Base-by-base conservation (phyloP, 108 stramenopile species). In the Nitzschia palea region DNA sequence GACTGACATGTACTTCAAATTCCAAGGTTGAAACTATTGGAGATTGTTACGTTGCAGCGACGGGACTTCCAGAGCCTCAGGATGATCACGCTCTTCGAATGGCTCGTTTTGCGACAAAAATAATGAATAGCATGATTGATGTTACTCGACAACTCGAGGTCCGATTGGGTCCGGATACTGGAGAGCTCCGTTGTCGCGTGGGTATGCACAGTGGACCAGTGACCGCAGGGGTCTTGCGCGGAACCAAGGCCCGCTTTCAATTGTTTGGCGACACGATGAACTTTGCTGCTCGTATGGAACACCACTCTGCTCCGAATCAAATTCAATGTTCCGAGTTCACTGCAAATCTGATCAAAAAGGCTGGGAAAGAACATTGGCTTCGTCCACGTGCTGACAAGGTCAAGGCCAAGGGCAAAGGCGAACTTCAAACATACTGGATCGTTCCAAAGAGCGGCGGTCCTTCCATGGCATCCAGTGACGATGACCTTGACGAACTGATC, bases 191-290 rank as follows among this genome's bases (percentile, higher is more conserved):
- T 20, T 75, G 81, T 51, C 76, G 82, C 18, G 71, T 83, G n/a
- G 85, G 85, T 0, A 36, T 86, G 17, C 79, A 83, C 44, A 57
- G 55, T 43, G 85, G 84, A 17, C 78, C 84, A 3, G 55, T 73
- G 23, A 76, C 81, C 15, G 84, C 80, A 2, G 53, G 63, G 26
- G 80, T 85, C 0, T 71, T 85, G 0, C 75, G 81, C 0, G 58
- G 68, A 20, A 65, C 59, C 9, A 79, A 67, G 61, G 74, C 66
- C 3, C 65, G 70, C 1, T 84, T 76, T 50, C 67, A 76, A 34
- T 29, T 86, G 14, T 82, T 86, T 69, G 85, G 85, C 10, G 85
- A 82, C 28, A 75, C 85, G 15, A 63, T 63, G 62, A 63, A 63
- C 47, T 50, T 50, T 32, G 62, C 62, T 0, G 44, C 62, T 17